Evolutionary conservation across 768 basidiomycete genomes (phyloP).

Genomic region (Terana coerulea): DNA sequence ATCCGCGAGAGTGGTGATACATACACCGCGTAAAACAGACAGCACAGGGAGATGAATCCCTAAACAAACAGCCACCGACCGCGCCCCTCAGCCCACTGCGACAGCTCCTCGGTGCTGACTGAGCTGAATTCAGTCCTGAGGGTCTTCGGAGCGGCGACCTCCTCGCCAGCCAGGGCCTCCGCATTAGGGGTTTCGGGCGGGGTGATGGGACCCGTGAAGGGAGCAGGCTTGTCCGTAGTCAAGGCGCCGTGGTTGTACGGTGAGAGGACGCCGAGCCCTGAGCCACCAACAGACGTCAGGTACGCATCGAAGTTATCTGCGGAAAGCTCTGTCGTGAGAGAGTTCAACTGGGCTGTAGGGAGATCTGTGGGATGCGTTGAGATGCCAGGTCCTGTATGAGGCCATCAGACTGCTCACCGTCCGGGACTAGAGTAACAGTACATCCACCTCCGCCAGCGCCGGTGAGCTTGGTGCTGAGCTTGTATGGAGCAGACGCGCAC

Average conservation of each 20-base stretch:
- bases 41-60: slow-evolving; percentile 11
- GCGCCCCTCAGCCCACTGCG: slow-evolving; percentile 48
- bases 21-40: too few relatives aligned
- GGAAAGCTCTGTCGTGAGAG: slow-evolving; percentile 57
- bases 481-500: slow-evolving; percentile 60
- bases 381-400: not conserved
- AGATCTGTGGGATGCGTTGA: slow-evolving; percentile 53
- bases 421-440: slow-evolving; percentile 91
- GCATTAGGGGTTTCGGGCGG: slow-evolving; percentile 24
- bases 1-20: too few relatives aligned
- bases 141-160: slow-evolving; percentile 16
- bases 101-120: slow-evolving; percentile 37
- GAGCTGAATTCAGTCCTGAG: slow-evolving; percentile 40
- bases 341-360: slow-evolving; percentile 49
- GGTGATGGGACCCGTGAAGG: slow-evolving; percentile 4
- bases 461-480: slow-evolving; percentile 88
- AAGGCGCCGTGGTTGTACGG: slow-evolving; percentile 31
- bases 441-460: slow-evolving; percentile 99
- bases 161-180: slow-evolving; percentile 25
- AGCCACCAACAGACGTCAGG: slow-evolving; percentile 90
- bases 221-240: slow-evolving; percentile 3
- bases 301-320: slow-evolving; percentile 75
- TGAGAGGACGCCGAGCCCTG: slow-evolving; percentile 83
- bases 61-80: slow-evolving; percentile 64
- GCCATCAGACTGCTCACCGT: slow-evolving; percentile 48